phyloP scores from a whole-genome alignment of 2,329 filamentous ascomycete genomes.

The Aureobasidium sp. region DNA sequence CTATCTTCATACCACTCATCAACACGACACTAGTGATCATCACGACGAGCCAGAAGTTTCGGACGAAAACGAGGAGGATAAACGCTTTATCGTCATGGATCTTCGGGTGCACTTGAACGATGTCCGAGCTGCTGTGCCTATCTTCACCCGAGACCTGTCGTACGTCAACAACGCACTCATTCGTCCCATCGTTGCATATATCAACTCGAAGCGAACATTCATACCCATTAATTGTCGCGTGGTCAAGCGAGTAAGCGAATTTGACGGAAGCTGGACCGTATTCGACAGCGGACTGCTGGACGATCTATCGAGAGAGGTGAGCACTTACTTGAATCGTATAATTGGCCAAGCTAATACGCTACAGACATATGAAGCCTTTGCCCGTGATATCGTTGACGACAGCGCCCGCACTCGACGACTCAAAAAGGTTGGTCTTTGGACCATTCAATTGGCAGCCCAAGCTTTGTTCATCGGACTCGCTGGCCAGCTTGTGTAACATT shows the following conservation, averaged over 20 bases:
- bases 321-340: slow-evolving; percentile 18
- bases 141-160: slow-evolving; percentile 85
- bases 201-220: slow-evolving; percentile 90
- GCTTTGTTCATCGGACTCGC: slow-evolving; percentile 93
- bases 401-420: slow-evolving; percentile 78
- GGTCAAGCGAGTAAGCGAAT: slow-evolving; percentile 81
- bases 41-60: slow-evolving; percentile 19
- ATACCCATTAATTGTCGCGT: slow-evolving; percentile 93
- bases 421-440: slow-evolving; percentile 96
- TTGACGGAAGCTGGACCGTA: slow-evolving; percentile 90
- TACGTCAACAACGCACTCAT: slow-evolving; percentile 96
- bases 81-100: slow-evolving; percentile 85
- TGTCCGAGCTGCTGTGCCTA: slow-evolving; percentile 82
- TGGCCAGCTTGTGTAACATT: slow-evolving; percentile 57
- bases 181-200: slow-evolving; percentile 93
- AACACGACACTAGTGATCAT: slow-evolving; percentile 23
- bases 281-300: slow-evolving; percentile 93
- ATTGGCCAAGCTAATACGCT: slow-evolving; percentile 4
- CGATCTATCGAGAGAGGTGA: slow-evolving; percentile 75
- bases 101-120: slow-evolving; percentile 92
- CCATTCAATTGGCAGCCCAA: slow-evolving; percentile 82
- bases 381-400: slow-evolving; percentile 82
- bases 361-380: slow-evolving; percentile 85
- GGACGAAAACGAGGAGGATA: slow-evolving; percentile 44
- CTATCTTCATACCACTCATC: slow-evolving; percentile 37